These are phyloP conservation scores for Pseudozyma thailandica DNA, from an alignment of 1,284 basidiomycete species.

Conservation along the genomic window DNA sequence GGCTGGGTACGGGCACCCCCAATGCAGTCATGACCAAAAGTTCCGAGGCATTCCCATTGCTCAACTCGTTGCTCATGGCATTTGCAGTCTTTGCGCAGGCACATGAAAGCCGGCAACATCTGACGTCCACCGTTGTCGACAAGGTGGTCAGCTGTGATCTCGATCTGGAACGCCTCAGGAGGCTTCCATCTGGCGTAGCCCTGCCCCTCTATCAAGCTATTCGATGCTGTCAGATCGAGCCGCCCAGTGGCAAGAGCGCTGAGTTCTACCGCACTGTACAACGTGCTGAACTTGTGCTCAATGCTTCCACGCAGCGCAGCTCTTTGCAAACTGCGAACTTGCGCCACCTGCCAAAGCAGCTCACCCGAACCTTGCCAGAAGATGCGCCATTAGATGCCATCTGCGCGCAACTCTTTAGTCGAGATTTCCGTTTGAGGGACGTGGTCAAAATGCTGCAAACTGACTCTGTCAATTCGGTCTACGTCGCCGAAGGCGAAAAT, in stretches of 20 bases:
- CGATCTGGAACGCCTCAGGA: constrained; percentile 72
- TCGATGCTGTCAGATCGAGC: constrained; percentile 80
- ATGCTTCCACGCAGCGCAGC: constrained; percentile 14
- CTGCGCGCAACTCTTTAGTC: constrained; percentile 56
- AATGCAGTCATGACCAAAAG: not conserved
- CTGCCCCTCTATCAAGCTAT: constrained; percentile 84
- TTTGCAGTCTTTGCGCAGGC: constrained; percentile 14
- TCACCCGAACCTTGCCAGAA: constrained; percentile 40
- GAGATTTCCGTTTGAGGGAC: constrained; percentile 61
- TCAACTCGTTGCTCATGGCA: constrained; percentile 14
- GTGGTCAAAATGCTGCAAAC: constrained; percentile 63
- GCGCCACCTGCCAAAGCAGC: constrained; percentile 11
- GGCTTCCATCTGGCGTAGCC: constrained; percentile 77
- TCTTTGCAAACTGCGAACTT: constrained; percentile 13
- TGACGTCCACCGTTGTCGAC: constrained; percentile 71
- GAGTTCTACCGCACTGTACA: constrained; percentile 80
- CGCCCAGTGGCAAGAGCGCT: constrained; percentile 78
- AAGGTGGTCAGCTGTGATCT: constrained; percentile 74
- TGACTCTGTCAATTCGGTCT: constrained; percentile 37
- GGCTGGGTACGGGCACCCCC: constrained; percentile 2
- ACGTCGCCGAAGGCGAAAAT: constrained; percentile 44
- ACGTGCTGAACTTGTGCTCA: constrained; percentile 77
- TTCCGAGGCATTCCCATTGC: constrained; percentile 12
- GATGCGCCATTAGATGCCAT: constrained; percentile 53
- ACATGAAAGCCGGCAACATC: not conserved